phyloP scores from a whole-genome alignment of 495 filamentous ascomycete genomes.

The Neurospora sp. region DNA sequence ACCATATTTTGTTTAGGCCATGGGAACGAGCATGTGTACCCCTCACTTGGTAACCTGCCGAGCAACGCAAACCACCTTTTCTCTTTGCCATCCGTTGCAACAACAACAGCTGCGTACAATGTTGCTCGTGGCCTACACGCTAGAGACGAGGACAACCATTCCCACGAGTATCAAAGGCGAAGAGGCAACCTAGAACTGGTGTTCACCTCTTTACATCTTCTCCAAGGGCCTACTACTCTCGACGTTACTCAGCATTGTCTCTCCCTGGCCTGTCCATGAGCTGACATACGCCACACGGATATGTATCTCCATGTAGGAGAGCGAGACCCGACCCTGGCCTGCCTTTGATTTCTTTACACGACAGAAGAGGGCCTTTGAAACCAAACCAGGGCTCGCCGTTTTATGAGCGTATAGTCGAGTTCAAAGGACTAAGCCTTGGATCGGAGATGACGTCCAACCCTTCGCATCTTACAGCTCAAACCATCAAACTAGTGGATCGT shows the following conservation, averaged over 20 bases:
- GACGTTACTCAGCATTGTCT: background rate
- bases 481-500: no score
- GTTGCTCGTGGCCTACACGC: background rate
- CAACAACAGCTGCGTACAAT: background rate
- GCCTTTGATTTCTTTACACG: background rate
- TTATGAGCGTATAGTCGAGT: background rate
- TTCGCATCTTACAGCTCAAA: no score
- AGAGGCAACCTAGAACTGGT: background rate
- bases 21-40: background rate
- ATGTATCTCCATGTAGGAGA: background rate
- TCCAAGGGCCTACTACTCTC: background rate
- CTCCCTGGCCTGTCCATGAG: background rate
- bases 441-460: background rate
- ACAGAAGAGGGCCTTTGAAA: background rate
- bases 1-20: background rate
- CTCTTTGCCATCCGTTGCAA: background rate
- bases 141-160: background rate
- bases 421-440: background rate
- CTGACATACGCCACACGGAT: background rate
- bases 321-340: background rate
- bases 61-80: background rate
- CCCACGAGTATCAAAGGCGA: background rate
- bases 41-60: background rate
- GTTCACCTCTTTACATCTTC: background rate
- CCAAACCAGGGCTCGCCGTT: background rate